Base-by-base conservation (phyloP, 1,139 yeast genomes). In the Geotrichum bryndzae region DNA sequence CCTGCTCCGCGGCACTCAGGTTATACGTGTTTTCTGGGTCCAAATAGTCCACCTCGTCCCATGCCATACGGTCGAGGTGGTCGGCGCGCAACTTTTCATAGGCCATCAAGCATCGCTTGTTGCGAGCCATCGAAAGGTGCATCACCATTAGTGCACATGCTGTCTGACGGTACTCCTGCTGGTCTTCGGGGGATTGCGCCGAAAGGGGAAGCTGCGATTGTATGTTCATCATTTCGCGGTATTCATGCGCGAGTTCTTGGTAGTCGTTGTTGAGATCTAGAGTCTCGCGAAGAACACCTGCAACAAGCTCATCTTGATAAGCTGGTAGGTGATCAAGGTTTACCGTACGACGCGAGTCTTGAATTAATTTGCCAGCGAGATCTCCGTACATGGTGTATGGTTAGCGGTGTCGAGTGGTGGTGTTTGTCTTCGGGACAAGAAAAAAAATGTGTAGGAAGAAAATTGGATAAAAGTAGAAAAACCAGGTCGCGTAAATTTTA, bases 51-150 rank as follows among this genome's bases (percentile, higher is more conserved):
- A 68, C 66, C 54, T 79, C 83, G 50, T 78, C 79, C 99, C 99
- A 94, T 1, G 86, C 84, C 69, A 87, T 75, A 63, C 84, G 84
- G 62, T 84, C 88, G 54, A 94, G 75, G 64, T 85, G 82, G 57
- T 82, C 83, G 1, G 95, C 84, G 59, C 99, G 77, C 31, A 84
- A 80, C 65, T 82, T 80, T 71, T 91, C 90, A 71, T 94, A 90
- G 0, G 96, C 97, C 64, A 94, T 73, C 48, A 94, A 73, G 72
- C 97, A 91, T 62, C 99, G 78, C 73, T 94, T 94, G 74, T 94
- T 91, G 61, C 98, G 78, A 64, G 94, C 81, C 86, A 91, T 86
- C 53, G 90, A 86, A 53, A 90, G 75, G 67, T 86, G 88, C n/a
- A 90, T 85, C 1, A 92, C 94, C 70, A 91, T 88, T 55, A 87